Evolutionary conservation across 116 monocot genomes (phyloP), one percentile per base, ranked within the genome.

Genomic region (Posidonia oceanica): DNA sequence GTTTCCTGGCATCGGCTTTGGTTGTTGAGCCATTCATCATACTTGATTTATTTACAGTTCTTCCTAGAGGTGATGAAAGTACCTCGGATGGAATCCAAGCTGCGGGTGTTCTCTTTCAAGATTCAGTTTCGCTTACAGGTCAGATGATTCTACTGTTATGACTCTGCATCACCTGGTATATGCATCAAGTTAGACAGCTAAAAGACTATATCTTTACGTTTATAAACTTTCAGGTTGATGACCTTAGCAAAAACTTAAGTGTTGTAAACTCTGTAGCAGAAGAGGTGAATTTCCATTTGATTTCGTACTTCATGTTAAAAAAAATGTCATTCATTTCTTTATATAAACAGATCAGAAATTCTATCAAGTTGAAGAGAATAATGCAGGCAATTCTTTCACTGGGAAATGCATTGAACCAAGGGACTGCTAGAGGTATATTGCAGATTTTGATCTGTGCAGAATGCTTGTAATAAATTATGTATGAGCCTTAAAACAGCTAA

Each of bases 331-430:
- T 60, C 13, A 52, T 41, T 51, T 21, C 8, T 39, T 40, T 13
- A 53, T 83, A 54, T 63, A 74, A 69, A 44, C 85, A 97, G 96
- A 78, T 97, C 67, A 87, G 80, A 79, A 85, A 80, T 76, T 97
- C 96, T 62, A 74, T 68, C 58, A 89, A 89, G 73, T 76, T 97
- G 83, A 91, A 87, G 78, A 97, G 92, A 78, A 83, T 89, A 54
- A 97, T 97, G 96, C 91, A 91, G 69, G 91, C 96, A 61, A 97
- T 97, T 87, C 86, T 97, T 70, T 97, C 96, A 69, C 69, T 97
- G 71, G 96, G 96, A 74, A 97, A 97, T 87, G 92, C 91, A 41
- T 73, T 97, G 52, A 97, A 97, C 78, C 96, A 97, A 77, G 96
- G 96, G 66, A 97, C 96, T 66, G 89, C 96, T 37, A 82, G 96